These are phyloP conservation scores for Cryptosporidium meleagridis DNA, from an alignment of 169 alveolate genomes.

Conservation along the genomic window DNA sequence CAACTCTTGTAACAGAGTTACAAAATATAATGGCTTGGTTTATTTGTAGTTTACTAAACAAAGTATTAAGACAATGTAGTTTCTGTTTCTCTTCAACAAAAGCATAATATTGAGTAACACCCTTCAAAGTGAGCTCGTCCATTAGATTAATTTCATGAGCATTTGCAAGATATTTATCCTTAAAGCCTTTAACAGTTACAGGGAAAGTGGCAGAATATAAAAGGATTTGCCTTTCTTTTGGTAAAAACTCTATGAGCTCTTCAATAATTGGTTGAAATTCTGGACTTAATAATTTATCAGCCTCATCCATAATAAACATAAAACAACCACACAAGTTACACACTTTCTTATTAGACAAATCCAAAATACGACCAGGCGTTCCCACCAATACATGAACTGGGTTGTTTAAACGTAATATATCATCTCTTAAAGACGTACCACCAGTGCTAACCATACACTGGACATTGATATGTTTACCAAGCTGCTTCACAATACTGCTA, in stretches of 20 bases:
- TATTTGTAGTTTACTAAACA: constrained; percentile 95
- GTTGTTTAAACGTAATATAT: constrained; percentile 94
- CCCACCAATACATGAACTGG: constrained; percentile 98
- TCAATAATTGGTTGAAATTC: constrained; percentile 97
- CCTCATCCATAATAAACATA: constrained; percentile 97
- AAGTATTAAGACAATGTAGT: constrained; percentile 96
- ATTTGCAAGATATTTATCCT: constrained; percentile 93
- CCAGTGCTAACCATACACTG: constrained; percentile 99
- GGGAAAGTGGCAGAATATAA: constrained; percentile 99
- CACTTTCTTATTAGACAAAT: constrained; percentile 94
- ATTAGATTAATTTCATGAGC: constrained; percentile 96
- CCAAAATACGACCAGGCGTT: constrained; percentile 99
- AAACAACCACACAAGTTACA: constrained; percentile 92
- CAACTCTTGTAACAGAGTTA: constrained; percentile 98
- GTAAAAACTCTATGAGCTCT: constrained; percentile 92
- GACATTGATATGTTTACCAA: constrained; percentile 96
- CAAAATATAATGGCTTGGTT: constrained; percentile 99
- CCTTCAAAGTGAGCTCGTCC: constrained; percentile 98
- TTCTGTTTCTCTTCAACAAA: constrained; percentile 97
- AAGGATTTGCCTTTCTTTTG: constrained; percentile 93
- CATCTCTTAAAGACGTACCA: constrained; percentile 97
- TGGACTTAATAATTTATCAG: constrained; percentile 97
- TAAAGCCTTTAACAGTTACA: constrained; percentile 95
- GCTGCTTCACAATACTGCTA: constrained; percentile 94
- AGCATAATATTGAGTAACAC: constrained; percentile 98